phyloP scores from a whole-genome alignment of 2,329 filamentous ascomycete genomes.

The Phialocephala sp. region DNA sequence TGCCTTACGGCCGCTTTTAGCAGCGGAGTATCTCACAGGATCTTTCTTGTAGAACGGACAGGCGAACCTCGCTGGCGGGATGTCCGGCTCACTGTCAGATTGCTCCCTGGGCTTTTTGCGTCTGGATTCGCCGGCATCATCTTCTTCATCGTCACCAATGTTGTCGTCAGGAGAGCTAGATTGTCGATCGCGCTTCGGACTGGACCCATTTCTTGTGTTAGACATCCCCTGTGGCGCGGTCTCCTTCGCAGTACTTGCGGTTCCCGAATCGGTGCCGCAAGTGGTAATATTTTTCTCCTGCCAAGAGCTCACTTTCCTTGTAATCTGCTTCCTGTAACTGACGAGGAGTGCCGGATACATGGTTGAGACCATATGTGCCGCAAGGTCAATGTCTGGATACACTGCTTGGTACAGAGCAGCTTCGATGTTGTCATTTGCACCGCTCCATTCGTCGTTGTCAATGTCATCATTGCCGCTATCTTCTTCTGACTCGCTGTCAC shows the following conservation, averaged over 20 bases:
- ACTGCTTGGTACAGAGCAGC: slow-evolving; percentile 20
- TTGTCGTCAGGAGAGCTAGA: slow-evolving; percentile 13
- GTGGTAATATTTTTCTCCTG: slow-evolving; percentile 17
- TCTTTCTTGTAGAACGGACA: slow-evolving; percentile 19
- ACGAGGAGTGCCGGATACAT: slow-evolving; percentile 13
- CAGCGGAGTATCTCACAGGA: slow-evolving; percentile 13
- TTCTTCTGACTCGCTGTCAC: slow-evolving; percentile 19
- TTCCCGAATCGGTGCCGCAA: slow-evolving; percentile 13
- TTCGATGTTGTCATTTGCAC: slow-evolving; percentile 21
- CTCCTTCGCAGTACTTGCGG: slow-evolving; percentile 16
- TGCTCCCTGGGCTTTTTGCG: slow-evolving; percentile 19
- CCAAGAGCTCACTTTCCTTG: slow-evolving; percentile 18
- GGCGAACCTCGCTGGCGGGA: slow-evolving; percentile 11
- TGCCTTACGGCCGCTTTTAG: neutral
- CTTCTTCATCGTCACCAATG: slow-evolving; percentile 19
- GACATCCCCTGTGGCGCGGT: slow-evolving; percentile 1
- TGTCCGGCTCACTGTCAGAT: slow-evolving; percentile 3
- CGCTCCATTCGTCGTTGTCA: slow-evolving; percentile 18
- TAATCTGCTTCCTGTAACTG: slow-evolving; percentile 6
- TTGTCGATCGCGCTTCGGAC: slow-evolving; percentile 11
- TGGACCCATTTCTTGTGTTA: slow-evolving; percentile 3
- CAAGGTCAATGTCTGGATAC: slow-evolving; percentile 21
- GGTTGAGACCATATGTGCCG: slow-evolving; percentile 19
- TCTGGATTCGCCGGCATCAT: slow-evolving; percentile 16
- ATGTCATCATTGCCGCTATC: slow-evolving; percentile 12